A percentile compares a stretch with the other conserved stretches of the same genome.
phyloP scores from a whole-genome alignment of 75 land plant species.

The Pinus taeda region DNA sequence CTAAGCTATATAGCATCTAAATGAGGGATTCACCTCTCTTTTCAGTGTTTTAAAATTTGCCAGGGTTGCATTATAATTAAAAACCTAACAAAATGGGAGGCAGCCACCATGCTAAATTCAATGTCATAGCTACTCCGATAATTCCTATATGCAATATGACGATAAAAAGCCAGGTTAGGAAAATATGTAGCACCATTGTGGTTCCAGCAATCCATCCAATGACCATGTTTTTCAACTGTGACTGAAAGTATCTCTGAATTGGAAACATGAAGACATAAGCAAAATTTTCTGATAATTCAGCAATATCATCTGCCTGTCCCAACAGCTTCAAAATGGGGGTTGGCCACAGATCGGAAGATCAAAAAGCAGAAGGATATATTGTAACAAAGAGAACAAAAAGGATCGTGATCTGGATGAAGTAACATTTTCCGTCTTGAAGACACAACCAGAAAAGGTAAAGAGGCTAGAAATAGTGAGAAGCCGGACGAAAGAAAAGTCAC shows the following conservation, averaged over 20 bases:
- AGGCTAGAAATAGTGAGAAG: too few species aligned
- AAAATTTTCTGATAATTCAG: slow-evolving; percentile 31
- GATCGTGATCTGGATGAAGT: too few species aligned
- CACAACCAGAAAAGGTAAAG: too few species aligned
- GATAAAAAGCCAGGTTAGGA: slow-evolving; percentile 46
- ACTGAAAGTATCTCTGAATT: slow-evolving; percentile 41
- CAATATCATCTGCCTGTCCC: slow-evolving; percentile 35
- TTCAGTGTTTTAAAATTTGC: too few species aligned
- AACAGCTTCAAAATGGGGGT: slow-evolving; percentile 34
- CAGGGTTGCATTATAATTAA: too few species aligned
- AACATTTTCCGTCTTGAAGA: too few species aligned
- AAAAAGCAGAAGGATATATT: too few species aligned
- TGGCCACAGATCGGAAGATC: too few species aligned
- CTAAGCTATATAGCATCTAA: too few species aligned
- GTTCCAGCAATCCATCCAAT: slow-evolving; percentile 27
- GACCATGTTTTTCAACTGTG: slow-evolving; percentile 37
- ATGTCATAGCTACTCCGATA: slow-evolving; percentile 31
- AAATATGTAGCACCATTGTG: slow-evolving; percentile 26
- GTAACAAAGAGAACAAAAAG: too few species aligned
- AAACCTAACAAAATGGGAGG: slow-evolving; percentile 10
- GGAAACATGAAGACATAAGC: slow-evolving; percentile 32
- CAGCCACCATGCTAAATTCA: slow-evolving; percentile 47
- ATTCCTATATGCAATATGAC: slow-evolving; percentile 30
- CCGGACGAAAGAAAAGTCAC: too few species aligned
- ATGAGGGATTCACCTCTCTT: too few species aligned